Conservation (phyloP, 2,329 filamentous ascomycete genomes). For the Stagonosporopsis rhizophila region DNA sequence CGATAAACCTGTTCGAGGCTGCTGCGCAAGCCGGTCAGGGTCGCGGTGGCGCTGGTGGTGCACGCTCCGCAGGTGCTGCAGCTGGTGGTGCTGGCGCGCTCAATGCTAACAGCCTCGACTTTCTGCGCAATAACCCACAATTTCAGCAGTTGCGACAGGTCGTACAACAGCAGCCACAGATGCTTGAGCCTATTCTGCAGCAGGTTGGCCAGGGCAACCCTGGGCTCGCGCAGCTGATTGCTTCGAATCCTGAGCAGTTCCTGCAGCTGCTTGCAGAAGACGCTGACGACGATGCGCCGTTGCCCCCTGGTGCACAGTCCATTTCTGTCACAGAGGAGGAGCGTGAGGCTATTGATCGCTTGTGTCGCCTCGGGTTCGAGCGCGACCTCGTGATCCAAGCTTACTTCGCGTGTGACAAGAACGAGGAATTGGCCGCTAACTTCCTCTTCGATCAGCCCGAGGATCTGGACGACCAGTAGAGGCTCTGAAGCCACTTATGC, state of each 20-base stretch:
- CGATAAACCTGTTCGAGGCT: constrained; percentile 90
- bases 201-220: constrained; percentile 96
- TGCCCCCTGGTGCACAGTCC: constrained; percentile 86
- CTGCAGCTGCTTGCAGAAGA: constrained; percentile 89
- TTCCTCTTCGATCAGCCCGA: constrained; percentile 98
- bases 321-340: constrained; percentile 96
- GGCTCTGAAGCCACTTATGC: constrained; percentile 20
- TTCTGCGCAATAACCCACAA: constrained; percentile 91
- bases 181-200: constrained; percentile 97
- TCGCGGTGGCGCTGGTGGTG: constrained; percentile 54
- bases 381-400: constrained; percentile 95
- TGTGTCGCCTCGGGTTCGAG: constrained; percentile 92
- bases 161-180: constrained; percentile 95
- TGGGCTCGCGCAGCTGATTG: constrained; percentile 89
- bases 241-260: constrained; percentile 91
- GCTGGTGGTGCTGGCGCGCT: constrained; percentile 58
- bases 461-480: constrained; percentile 68
- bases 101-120: constrained; percentile 82
- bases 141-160: constrained; percentile 98
- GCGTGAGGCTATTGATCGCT: constrained; percentile 92
- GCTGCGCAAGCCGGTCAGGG: constrained; percentile 76
- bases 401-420: constrained; percentile 99
- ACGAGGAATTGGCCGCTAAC: constrained; percentile 97
- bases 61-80: constrained; percentile 57
- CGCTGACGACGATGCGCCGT: constrained; percentile 78